Evolutionary conservation across 805 yeast genomes (phyloP).

Genomic region (Cyberlindnera misumaiensis): DNA sequence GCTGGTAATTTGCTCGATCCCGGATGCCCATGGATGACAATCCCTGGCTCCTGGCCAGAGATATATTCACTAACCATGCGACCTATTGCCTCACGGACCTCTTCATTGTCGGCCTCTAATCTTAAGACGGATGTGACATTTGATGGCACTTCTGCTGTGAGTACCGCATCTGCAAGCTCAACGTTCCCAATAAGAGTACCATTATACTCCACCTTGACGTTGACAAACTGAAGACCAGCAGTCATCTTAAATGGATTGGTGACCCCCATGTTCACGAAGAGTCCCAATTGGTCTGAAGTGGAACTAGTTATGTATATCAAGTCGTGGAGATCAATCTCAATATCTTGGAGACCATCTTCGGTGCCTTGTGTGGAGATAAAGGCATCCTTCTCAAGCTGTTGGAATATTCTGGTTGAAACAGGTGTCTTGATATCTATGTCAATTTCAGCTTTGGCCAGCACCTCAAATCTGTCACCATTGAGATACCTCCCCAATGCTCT

Average conservation of each 20-base stretch:
- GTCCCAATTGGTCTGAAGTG: slow-evolving; percentile 14
- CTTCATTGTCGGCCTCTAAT: slow-evolving; percentile 13
- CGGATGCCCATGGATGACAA: slow-evolving; percentile 25
- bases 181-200: slow-evolving; percentile 29
- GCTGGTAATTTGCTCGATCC: slow-evolving; percentile 18
- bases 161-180: slow-evolving; percentile 18
- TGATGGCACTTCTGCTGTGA: slow-evolving; percentile 16
- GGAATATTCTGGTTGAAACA: slow-evolving; percentile 17
- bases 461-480: slow-evolving; percentile 4
- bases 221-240: slow-evolving; percentile 20
- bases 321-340: slow-evolving; percentile 6
- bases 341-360: slow-evolving; percentile 1
- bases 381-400: slow-evolving; percentile 9
- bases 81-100: slow-evolving; percentile 22
- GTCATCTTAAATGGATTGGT: slow-evolving; percentile 28
- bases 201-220: slow-evolving; percentile 27
- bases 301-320: slow-evolving; percentile 26
- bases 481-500: slow-evolving; percentile 5
- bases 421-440: slow-evolving; percentile 21
- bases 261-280: slow-evolving; percentile 27
- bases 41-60: slow-evolving; percentile 30
- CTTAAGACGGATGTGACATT: slow-evolving; percentile 14
- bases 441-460: slow-evolving; percentile 6
- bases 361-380: slow-evolving; percentile 2
- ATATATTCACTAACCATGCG: slow-evolving; percentile 31